A percentile compares a stretch with the other conserved stretches of the same genome.
These are phyloP conservation scores for Metschnikowia orientalis DNA, from an alignment of 805 yeast genomes.

Conservation along the genomic window DNA sequence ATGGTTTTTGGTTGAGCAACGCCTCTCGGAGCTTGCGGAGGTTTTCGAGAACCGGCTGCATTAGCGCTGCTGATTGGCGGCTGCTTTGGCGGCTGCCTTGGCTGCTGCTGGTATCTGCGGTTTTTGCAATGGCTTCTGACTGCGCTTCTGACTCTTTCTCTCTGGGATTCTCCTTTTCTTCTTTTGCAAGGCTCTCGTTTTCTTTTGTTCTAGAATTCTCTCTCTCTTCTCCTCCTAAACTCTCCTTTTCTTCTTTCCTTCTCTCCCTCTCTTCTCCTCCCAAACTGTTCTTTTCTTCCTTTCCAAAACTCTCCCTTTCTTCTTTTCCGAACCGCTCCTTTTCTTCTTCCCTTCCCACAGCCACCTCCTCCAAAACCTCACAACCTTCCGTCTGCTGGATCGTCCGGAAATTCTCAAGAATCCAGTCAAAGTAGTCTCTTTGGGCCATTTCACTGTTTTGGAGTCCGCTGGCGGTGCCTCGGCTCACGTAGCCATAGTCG, in stretches of 20 bases:
- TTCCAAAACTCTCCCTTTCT: background rate
- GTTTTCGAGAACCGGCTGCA: constrained; percentile 20
- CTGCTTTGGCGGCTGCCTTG: background rate
- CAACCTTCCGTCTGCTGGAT: background rate
- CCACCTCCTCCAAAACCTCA: too few species aligned
- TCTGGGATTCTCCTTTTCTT: too few species aligned
- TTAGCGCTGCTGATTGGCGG: constrained; percentile 17
- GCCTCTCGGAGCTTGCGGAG: constrained; percentile 56
- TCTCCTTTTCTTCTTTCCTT: too few species aligned
- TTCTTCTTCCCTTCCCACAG: background rate
- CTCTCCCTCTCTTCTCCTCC: too few species aligned
- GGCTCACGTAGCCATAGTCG: constrained; percentile 57
- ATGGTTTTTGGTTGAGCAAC: constrained; percentile 35
- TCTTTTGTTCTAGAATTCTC: too few species aligned
- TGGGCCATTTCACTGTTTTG: constrained; percentile 43
- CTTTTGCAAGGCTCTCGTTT: too few species aligned
- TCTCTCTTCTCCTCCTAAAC: too few species aligned
- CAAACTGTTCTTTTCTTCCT: too few species aligned
- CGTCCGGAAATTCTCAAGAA: constrained; percentile 23
- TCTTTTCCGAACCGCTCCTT: background rate
- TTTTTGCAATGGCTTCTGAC: constrained; percentile 3
- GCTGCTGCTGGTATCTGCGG: constrained; percentile 1
- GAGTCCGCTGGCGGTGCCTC: constrained; percentile 53
- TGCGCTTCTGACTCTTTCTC: too few species aligned
- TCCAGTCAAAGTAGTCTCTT: constrained; percentile 33